These are phyloP conservation scores for Colletotrichum nymphaeae DNA, from an alignment of 2,329 filamentous ascomycete species.

Conservation along the genomic window DNA sequence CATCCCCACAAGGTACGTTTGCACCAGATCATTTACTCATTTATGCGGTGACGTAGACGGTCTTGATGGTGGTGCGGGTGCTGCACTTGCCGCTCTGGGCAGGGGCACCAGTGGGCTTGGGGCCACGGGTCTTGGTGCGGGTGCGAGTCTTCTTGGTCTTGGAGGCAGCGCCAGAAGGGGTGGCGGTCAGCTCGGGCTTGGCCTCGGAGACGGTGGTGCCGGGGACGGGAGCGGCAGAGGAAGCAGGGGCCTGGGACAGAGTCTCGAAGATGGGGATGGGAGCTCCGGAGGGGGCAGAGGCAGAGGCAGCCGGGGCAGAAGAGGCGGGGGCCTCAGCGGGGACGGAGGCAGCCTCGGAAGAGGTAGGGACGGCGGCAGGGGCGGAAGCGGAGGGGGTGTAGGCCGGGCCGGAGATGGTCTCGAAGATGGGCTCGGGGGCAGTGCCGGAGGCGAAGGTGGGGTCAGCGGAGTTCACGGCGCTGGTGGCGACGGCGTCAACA, in stretches of 20 bases:
- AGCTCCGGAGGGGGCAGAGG: slow-evolving; percentile 11
- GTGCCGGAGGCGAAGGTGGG: slow-evolving; percentile 18
- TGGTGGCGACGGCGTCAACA: slow-evolving; percentile 10
- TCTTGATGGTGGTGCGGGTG: slow-evolving; percentile 12
- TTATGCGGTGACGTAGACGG: slow-evolving; percentile 20
- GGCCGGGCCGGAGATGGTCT: slow-evolving; percentile 22
- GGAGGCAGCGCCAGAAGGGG: slow-evolving; percentile 8
- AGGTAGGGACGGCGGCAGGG: not conserved
- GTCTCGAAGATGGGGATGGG: slow-evolving; percentile 21
- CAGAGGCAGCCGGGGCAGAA: not conserved
- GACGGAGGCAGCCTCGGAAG: not conserved
- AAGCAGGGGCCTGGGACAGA: not conserved
- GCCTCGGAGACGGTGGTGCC: slow-evolving; percentile 6
- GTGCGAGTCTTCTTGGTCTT: slow-evolving; percentile 20
- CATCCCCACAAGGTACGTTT: not conserved
- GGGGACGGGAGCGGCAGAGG: not conserved
- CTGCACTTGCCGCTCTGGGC: not conserved
- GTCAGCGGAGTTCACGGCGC: not conserved
- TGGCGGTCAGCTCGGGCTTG: slow-evolving; percentile 12
- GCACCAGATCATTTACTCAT: not conserved
- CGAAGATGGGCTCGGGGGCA: slow-evolving; percentile 21
- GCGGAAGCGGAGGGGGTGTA: not conserved
- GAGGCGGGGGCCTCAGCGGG: not conserved
- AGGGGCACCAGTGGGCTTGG: slow-evolving; percentile 3
- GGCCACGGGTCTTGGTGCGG: slow-evolving; percentile 4